Evolutionary conservation across 495 filamentous ascomycete genomes (phyloP), one percentile per base, ranked within the genome.

Genomic region (Penicillium mononematosum): DNA sequence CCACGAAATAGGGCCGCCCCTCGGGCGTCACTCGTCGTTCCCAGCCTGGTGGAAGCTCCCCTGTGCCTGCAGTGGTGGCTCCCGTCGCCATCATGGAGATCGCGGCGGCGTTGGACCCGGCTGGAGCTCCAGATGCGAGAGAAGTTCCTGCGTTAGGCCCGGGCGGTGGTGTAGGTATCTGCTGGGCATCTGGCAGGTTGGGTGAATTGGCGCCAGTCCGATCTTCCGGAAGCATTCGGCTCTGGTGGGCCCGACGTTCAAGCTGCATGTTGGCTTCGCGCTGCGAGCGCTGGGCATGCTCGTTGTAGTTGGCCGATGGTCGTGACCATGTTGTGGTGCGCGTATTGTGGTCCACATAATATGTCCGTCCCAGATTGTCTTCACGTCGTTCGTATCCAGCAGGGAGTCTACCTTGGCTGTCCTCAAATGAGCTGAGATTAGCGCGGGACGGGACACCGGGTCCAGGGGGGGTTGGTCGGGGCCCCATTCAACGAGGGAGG

Each of bases 261-360:
- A 90, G 82, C 63, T 96, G 89, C 55, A 92, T 96, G 61, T 91
- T 91, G 16, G 90, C 89, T 65, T 92, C 90, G 66, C 91, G 82
- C 59, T 91, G 88, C 55, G 78, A 85, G 41, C 88, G 82, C 63
- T 93, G 88, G 31, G 88, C 86, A 31, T 85, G 85, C 60, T 88
- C 88, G 55, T 86, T 92, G 62, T 92, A 92, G 56, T 85, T 81
- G 42, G 86, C 85, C 7, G 92, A 87, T 24, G 94, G 94, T 55
- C 94, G 79, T 59, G 86, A 91, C 94, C 94, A 98, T 49, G 93
- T 98, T 11, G 94, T 98, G 46, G 92, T 92, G 59, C 94, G 82
- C 5, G 93, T 96, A 70, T 98, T 98, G 71, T 98, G 94, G 70
- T 98, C 94, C 32, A 98, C 94, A 73, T 98, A 98, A 68, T 98